These are phyloP conservation scores for Kluyveromyces aestuarii DNA, from an alignment of 805 yeast genomes.

Conservation along the genomic window DNA sequence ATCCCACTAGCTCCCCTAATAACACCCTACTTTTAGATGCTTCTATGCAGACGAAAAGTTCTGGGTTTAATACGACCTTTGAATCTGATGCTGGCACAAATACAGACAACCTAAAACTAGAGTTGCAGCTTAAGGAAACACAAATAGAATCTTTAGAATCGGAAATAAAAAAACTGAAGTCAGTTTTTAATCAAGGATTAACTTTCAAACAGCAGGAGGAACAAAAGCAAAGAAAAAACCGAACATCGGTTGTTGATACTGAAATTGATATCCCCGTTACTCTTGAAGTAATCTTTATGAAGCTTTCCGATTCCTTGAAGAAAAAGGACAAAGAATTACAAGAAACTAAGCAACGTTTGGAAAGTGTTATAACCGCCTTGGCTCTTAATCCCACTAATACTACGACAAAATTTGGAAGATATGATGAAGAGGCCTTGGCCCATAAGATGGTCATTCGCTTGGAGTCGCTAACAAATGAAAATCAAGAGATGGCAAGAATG, in stretches of 20 bases:
- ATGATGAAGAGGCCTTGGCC: constrained; percentile 66
- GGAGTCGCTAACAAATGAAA: constrained; percentile 54
- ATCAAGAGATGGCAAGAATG: constrained; percentile 60
- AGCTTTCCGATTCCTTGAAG: constrained; percentile 38
- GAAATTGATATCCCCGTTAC: constrained; percentile 33
- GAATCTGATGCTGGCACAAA: constrained; percentile 14
- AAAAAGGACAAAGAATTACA: constrained; percentile 43
- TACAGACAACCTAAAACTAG: constrained; percentile 36
- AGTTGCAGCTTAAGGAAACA: constrained; percentile 46
- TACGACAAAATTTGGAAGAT: constrained; percentile 46
- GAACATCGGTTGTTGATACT: constrained; percentile 4
- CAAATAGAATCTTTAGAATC: constrained; percentile 38
- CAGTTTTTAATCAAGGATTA: constrained; percentile 27
- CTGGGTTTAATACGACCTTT: constrained; percentile 7
- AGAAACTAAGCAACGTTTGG: constrained; percentile 55
- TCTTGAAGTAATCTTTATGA: constrained; percentile 39
- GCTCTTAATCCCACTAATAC: constrained; percentile 41
- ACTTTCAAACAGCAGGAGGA: constrained; percentile 30
- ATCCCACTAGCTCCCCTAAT: constrained; percentile 1
- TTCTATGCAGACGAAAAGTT: constrained; percentile 4
- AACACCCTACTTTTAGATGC: constrained; percentile 5
- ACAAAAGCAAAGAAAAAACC: constrained; percentile 4
- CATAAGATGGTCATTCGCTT: constrained; percentile 62
- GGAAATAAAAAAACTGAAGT: constrained; percentile 34
- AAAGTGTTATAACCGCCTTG: constrained; percentile 49